Percentiles rank a stretch among this genome's conserved stretches.
These are phyloP conservation scores for Fomitopsis pinicola DNA, from an alignment of 1,284 basidiomycete genomes.

Conservation along the genomic window DNA sequence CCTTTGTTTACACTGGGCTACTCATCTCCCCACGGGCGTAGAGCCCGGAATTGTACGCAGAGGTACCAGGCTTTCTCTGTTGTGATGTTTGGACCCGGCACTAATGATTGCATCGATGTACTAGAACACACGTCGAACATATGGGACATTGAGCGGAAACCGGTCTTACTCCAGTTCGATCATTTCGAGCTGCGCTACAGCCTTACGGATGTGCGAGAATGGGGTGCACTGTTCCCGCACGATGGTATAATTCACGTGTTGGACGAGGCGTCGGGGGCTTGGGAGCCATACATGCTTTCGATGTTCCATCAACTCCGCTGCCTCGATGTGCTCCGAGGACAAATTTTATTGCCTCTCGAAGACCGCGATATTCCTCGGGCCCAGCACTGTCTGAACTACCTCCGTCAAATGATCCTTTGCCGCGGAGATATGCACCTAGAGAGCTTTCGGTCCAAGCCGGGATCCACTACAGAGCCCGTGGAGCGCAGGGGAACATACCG, in stretches of 20 bases:
- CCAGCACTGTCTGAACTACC: not conserved
- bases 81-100: too few species aligned
- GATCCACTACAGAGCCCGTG: too few species aligned
- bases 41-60: too few species aligned
- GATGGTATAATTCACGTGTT: slow-evolving; percentile 16
- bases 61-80: too few species aligned
- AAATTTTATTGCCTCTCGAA: not conserved
- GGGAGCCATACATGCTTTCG: slow-evolving; percentile 17
- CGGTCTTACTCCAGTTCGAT: slow-evolving; percentile 17
- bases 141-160: slow-evolving; percentile 10
- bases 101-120: too few species aligned
- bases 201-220: slow-evolving; percentile 14
- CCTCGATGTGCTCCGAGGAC: slow-evolving; percentile 4
- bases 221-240: slow-evolving; percentile 16
- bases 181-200: slow-evolving; percentile 10
- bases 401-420: not conserved
- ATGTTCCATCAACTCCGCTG: slow-evolving; percentile 22
- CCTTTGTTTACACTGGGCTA: too few species aligned
- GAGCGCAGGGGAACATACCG: too few species aligned
- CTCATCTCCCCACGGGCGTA: too few species aligned
- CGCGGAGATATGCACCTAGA: not conserved
- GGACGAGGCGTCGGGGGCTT: too few species aligned
- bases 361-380: not conserved
- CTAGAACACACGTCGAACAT: too few species aligned
- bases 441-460: not conserved